These are phyloP conservation scores for Middelhovenomyces tepae DNA, from an alignment of 805 yeast species.

Conservation along the genomic window DNA sequence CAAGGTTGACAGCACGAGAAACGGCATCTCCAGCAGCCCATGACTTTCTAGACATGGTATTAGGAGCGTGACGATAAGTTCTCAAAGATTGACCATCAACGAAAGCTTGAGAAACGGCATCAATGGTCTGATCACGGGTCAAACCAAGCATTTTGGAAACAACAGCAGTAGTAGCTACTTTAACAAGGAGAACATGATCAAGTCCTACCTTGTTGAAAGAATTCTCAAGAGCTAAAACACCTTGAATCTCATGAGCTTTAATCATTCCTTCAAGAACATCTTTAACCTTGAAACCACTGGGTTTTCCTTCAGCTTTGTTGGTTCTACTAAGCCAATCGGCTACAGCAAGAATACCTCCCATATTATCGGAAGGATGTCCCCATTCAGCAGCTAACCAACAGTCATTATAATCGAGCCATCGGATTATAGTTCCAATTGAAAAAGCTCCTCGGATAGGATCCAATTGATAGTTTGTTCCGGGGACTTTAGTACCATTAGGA, in stretches of 20 bases:
- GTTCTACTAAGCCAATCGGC: conserved; percentile 47
- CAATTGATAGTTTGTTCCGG: conserved; percentile 42
- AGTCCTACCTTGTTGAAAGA: conserved; percentile 52
- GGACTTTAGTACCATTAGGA: conserved; percentile 47
- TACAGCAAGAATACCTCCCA: conserved; percentile 51
- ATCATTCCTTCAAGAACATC: conserved; percentile 51
- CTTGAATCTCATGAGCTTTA: conserved; percentile 58
- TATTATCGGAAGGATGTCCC: conserved; percentile 59
- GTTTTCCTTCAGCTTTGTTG: conserved; percentile 29
- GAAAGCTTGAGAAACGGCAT: conserved; percentile 51
- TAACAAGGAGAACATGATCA: conserved; percentile 51
- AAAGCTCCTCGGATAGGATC: conserved; percentile 55
- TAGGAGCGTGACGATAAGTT: conserved; percentile 58
- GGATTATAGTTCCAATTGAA: conserved; percentile 45
- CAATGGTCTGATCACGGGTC: conserved; percentile 41
- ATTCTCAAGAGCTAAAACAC: conserved; percentile 49
- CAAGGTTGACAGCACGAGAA: conserved; percentile 50
- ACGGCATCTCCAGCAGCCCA: conserved; percentile 66
- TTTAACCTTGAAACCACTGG: conserved; percentile 38
- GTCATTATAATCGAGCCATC: conserved; percentile 57
- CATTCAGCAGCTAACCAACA: conserved; percentile 65
- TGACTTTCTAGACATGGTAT: conserved; percentile 53
- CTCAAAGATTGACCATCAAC: conserved; percentile 52
- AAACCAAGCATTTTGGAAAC: conserved; percentile 48
- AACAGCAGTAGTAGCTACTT: conserved; percentile 54